Evolutionary conservation across 202 grass and related monocot genomes (phyloP), one percentile per base, ranked within the genome.

Genomic region (Panicum virgatum): DNA sequence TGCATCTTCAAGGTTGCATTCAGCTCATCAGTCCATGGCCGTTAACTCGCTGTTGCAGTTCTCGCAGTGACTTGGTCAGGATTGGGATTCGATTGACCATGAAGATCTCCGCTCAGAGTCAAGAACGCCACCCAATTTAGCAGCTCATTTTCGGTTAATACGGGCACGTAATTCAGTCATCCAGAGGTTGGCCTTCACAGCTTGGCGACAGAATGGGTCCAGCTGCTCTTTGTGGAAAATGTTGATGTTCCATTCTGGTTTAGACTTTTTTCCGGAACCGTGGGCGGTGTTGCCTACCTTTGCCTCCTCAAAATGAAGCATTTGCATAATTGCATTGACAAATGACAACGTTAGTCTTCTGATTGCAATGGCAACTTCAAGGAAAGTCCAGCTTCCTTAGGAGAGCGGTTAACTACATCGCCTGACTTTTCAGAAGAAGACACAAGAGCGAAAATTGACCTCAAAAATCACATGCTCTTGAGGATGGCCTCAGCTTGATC

Each of bases 31-130:
- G 82, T 52, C 66, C 44, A 72, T 42, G 52, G 43, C 56, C 19
- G 29, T 50, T 3, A 38, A 42, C 68, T 69, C 29, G 44, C 11
- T 44, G 36, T 27, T 38, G 9, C 38, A 59, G 29, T 48, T 66
- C 60, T 38, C 70, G 37, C 7, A 30, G 16, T 12, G 43, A 63
- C 83, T 79, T 30, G 82, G 82, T 85, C 75, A 85, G 54, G 51
- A 61, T 69, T 37, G 30, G 65, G 14, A 61, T 69, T 39, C 53
- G 43, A 62, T 59, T 18, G 61, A 69, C 34, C 62, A 62, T 13
- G 32, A 39, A 18, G n/a, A 4, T 1, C 26, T 32, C 11, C 30
- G 18, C 8, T 42, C 40, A 12, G 1, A 53, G 54, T 84, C 82
- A 71, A 85, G 42, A 63, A 78, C 10, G 60, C 10, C 74, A 42